Evolutionary conservation across 345 rosid species (phyloP).

Genomic region (Eutrema yunnanense): DNA sequence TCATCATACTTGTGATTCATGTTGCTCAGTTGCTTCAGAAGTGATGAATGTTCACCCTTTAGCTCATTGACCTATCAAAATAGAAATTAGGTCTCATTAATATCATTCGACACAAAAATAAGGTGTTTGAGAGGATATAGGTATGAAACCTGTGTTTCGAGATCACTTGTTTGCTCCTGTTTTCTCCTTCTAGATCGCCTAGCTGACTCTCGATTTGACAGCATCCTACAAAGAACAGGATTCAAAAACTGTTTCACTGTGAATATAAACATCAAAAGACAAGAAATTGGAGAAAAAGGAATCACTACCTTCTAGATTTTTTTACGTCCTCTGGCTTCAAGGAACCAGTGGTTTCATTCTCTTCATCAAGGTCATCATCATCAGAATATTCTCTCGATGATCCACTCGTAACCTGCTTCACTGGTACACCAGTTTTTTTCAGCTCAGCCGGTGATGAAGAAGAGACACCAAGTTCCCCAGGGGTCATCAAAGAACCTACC

Average conservation of each 20-base stretch:
- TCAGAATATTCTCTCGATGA: constrained; percentile 91
- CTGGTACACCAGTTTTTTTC: constrained; percentile 38
- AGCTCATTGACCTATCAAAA: constrained; percentile 67
- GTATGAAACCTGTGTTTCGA: constrained; percentile 73
- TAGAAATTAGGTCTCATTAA: not conserved
- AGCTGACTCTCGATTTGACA: constrained; percentile 97
- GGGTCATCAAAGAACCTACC: constrained; percentile 41
- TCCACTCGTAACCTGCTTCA: constrained; percentile 79
- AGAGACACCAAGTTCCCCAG: constrained; percentile 37
- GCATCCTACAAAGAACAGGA: constrained; percentile 51
- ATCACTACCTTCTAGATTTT: constrained; percentile 64
- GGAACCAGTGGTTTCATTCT: constrained; percentile 61
- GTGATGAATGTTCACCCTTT: constrained; percentile 65
- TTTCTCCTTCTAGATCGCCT: constrained; percentile 95
- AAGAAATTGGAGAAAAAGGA: not conserved
- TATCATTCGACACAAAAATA: not conserved
- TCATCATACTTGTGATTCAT: constrained; percentile 72
- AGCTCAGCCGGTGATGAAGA: constrained; percentile 37
- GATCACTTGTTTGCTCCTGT: constrained; percentile 80
- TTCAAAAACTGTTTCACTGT: not conserved
- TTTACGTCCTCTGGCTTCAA: constrained; percentile 52
- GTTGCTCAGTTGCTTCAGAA: constrained; percentile 61
- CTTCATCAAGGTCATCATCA: constrained; percentile 84
- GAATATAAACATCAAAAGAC: not conserved
- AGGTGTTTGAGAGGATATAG: not conserved